Evolutionary conservation across 345 rosid genomes (phyloP), one percentile per base, ranked within the genome.

Genomic region (Murraya paniculata): DNA sequence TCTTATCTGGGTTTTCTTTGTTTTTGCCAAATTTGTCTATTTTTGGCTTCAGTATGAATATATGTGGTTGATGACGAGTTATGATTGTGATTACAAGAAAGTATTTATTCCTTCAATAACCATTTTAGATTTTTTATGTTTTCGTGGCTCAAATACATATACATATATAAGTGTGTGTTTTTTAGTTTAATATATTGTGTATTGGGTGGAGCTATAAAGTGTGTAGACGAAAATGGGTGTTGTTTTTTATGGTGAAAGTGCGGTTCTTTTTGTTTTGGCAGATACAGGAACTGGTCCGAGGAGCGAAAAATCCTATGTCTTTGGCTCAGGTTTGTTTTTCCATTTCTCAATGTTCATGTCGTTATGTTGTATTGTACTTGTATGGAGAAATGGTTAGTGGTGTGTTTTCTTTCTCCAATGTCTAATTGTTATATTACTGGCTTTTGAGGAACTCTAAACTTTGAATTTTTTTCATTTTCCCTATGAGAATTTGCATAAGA

Each of bases 261-360:
- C 80, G 76, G 50, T 55, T 76, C 76, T 56, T 35, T 77, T 79
- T 82, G 74, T 81, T 82, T 81, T 80, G 81, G 83, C 91, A 94
- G 99, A 91, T 92, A 79, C 95, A 91, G 81, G 88, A 90, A 79
- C n/a, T 94, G 82, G 75, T 90, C 82, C 90, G 81, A 82, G 95
- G 91, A 81, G 83, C 87, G 21, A 85, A 76, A 61, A 82, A 89
- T 89, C 90, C 89, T 41, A 39, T 91, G 86, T 96, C 99, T 61
- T 87, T 96, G 53, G 99, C 98, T 81, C 98, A 96, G 98, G 98
- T 96, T 83, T 84, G 80, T 21, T 41, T 73, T 74, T 60, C 60
- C 78, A 27, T 27, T 76, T 79, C 41, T 53, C 72, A 64, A 71
- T 59, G 74, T 53, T 75, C 22, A 50, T 64, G 22, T 78, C 62